These are phyloP conservation scores for Myxozyma mucilagina DNA, from an alignment of 805 yeast species.

Conservation along the genomic window DNA sequence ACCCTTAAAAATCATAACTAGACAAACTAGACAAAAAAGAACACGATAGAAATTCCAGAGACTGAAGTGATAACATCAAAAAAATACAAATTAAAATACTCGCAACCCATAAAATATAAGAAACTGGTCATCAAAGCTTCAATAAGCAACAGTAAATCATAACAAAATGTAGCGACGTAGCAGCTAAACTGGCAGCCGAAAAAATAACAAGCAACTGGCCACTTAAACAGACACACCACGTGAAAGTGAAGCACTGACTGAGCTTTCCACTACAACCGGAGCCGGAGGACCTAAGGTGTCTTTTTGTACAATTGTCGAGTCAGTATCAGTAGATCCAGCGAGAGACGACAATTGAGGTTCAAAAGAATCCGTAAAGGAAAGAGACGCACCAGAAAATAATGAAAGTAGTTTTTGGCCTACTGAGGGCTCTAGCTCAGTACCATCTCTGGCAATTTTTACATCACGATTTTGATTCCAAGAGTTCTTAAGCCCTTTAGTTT, in stretches of 20 bases:
- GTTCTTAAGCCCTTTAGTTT: slow-evolving; percentile 41
- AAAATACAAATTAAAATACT: neutral
- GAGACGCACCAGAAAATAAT: slow-evolving; percentile 34
- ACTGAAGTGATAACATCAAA: too few relatives aligned
- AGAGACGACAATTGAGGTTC: neutral
- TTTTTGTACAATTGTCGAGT: neutral
- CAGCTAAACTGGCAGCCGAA: neutral
- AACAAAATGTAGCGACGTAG: too few relatives aligned
- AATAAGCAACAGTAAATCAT: neutral
- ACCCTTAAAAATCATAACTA: too few relatives aligned
- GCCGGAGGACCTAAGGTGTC: neutral
- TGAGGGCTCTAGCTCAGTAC: slow-evolving; percentile 45
- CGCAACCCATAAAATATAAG: neutral
- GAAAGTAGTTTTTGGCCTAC: slow-evolving; percentile 39
- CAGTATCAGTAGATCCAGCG: neutral
- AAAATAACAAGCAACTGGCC: neutral
- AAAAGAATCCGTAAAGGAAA: neutral
- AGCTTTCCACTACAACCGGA: slow-evolving; percentile 8
- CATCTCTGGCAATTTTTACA: slow-evolving; percentile 48
- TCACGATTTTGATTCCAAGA: slow-evolving; percentile 43
- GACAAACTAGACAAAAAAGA: too few relatives aligned
- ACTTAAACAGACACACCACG: neutral
- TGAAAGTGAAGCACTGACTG: neutral
- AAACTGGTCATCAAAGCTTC: neutral
- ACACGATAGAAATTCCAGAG: too few relatives aligned